These are phyloP conservation scores for Cercospora sojina DNA, from an alignment of 2,329 filamentous ascomycete species.

Conservation along the genomic window DNA sequence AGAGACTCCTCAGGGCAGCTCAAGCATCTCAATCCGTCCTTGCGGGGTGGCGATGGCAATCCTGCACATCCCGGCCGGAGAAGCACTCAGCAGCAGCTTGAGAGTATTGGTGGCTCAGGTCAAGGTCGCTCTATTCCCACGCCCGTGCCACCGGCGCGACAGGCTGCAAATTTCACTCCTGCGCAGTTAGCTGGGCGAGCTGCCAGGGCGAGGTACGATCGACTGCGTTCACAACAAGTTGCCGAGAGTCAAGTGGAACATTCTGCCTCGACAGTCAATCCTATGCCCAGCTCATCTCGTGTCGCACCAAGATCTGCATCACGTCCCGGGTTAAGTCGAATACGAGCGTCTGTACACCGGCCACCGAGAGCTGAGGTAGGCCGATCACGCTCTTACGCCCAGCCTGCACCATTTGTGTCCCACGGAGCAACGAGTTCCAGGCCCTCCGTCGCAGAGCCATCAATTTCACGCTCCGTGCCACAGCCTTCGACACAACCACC, in stretches of 20 bases:
- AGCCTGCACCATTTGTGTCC: background rate
- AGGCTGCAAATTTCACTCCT: background rate
- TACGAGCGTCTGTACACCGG: background rate
- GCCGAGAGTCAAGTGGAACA: background rate
- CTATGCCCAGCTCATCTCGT: background rate
- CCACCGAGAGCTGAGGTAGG: background rate
- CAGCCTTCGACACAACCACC: background rate
- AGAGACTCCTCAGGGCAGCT: background rate
- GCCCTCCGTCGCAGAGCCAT: background rate
- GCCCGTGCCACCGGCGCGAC: background rate
- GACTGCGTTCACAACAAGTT: background rate
- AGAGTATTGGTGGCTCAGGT: background rate
- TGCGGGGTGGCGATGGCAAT: background rate
- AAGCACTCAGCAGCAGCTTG: slow-evolving; percentile 1
- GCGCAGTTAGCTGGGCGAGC: background rate
- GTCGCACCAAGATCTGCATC: background rate
- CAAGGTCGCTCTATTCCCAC: background rate
- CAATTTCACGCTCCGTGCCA: background rate
- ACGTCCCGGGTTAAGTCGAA: background rate
- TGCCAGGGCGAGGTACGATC: background rate
- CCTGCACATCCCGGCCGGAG: background rate
- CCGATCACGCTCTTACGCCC: background rate
- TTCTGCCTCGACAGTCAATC: background rate
- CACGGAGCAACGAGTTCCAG: background rate
- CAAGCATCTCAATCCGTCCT: background rate